These are phyloP conservation scores for Monilinia polystroma DNA, from an alignment of 2,329 filamentous ascomycete genomes.

Conservation along the genomic window DNA sequence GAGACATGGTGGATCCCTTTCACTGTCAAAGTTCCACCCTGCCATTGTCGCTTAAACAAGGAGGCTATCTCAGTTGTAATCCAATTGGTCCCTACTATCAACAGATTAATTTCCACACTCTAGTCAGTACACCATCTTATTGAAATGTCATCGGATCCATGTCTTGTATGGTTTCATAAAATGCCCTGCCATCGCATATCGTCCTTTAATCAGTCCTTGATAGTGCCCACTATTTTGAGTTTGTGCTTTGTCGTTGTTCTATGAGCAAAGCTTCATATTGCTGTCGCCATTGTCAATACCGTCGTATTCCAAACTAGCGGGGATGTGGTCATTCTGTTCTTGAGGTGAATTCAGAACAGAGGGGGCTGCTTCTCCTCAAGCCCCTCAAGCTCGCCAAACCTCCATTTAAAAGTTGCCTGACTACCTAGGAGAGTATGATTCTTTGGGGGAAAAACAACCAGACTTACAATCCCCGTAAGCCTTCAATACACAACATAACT, in stretches of 20 bases:
- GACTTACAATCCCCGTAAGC: background rate
- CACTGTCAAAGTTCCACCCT: background rate
- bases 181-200: background rate
- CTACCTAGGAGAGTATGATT: too few relatives aligned
- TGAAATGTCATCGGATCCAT: background rate
- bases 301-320: background rate
- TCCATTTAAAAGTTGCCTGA: background rate
- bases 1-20: background rate
- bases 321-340: background rate
- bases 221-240: background rate
- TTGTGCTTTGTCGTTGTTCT: background rate
- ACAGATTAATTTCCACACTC: background rate
- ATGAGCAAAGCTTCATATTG: background rate
- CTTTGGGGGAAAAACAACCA: background rate
- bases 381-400: background rate
- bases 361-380: background rate
- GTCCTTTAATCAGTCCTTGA: background rate
- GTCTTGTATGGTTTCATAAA: background rate
- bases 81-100: background rate
- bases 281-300: background rate
- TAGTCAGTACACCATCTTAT: background rate
- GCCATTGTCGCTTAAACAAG: conserved; percentile 11
- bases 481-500: background rate
- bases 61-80: background rate
- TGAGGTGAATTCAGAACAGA: background rate